These are phyloP conservation scores for Dendrobium chrysotoxum DNA, from an alignment of 106 monocot genomes.

Conservation along the genomic window DNA sequence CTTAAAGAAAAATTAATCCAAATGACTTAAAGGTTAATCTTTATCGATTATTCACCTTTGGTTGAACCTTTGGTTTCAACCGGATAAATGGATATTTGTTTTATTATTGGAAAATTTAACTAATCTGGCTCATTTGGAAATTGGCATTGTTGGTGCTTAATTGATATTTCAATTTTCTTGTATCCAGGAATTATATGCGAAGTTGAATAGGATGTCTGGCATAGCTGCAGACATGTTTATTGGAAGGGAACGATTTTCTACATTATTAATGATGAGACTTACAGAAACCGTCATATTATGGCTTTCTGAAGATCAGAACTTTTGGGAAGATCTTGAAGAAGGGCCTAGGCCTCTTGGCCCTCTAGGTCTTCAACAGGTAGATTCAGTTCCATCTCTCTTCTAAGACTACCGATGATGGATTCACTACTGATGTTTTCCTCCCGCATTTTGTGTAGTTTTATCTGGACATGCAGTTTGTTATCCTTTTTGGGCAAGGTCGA, in stretches of 20 bases:
- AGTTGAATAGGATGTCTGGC: conserved; percentile 73
- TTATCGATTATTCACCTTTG: no score
- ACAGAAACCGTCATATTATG: conserved; percentile 85
- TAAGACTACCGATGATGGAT: not conserved
- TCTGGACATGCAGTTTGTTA: conserved; percentile 95
- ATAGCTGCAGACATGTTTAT: conserved; percentile 85
- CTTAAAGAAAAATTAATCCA: no score
- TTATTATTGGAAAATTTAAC: not conserved
- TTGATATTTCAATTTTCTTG: not conserved
- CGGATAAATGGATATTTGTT: no score
- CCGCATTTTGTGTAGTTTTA: conserved; percentile 59
- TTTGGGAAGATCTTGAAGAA: conserved; percentile 94
- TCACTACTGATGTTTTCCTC: not conserved
- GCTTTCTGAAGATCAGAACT: conserved; percentile 80
- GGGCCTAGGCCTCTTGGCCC: conserved; percentile 72
- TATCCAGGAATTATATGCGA: conserved; percentile 75
- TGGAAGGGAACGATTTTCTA: conserved; percentile 92
- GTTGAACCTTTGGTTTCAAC: no score
- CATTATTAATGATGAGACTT: conserved; percentile 79
- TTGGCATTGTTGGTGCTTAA: not conserved
- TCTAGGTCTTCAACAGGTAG: conserved; percentile 82
- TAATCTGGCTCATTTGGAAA: not conserved
- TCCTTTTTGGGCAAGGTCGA: conserved; percentile 80
- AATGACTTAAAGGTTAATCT: no score
- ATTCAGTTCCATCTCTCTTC: not conserved